phyloP scores from a whole-genome alignment of 768 basidiomycete species.

The Fibroporia radiculosa region DNA sequence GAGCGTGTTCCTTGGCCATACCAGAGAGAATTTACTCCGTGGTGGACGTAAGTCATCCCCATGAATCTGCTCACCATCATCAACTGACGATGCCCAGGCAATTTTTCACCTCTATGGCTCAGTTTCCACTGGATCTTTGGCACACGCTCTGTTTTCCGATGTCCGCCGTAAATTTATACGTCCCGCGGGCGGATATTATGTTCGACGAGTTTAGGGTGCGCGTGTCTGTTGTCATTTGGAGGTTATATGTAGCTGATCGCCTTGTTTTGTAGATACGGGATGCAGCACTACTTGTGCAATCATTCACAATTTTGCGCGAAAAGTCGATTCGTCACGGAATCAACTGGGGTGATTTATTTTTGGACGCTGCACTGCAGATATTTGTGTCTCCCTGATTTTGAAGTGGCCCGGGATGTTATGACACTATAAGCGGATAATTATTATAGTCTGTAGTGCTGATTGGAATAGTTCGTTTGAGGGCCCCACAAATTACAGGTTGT shows the following conservation, averaged over 20 bases:
- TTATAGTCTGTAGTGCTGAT: too few relatives aligned
- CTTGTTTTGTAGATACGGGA: conserved; percentile 26
- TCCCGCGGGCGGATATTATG: conserved; percentile 30
- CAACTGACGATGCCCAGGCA: conserved; percentile 9
- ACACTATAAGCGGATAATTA: too few relatives aligned
- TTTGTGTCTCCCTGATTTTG: neutral
- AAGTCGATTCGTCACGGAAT: conserved; percentile 11
- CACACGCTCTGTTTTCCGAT: conserved; percentile 25
- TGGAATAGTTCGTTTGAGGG: too few relatives aligned
- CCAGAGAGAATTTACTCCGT: conserved; percentile 10
- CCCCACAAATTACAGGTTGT: too few relatives aligned
- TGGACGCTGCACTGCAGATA: conserved; percentile 9
- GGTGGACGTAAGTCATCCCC: conserved; percentile 10
- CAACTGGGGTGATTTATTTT: conserved; percentile 18
- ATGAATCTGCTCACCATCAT: neutral
- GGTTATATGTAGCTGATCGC: neutral
- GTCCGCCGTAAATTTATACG: conserved; percentile 27
- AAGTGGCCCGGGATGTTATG: too few relatives aligned
- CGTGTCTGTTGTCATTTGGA: neutral
- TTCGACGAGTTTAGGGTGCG: conserved; percentile 33
- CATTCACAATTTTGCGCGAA: conserved; percentile 11
- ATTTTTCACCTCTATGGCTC: conserved; percentile 16
- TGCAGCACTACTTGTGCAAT: conserved; percentile 32
- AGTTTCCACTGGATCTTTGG: conserved; percentile 25
- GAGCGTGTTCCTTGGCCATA: conserved; percentile 21